These are phyloP conservation scores for Zhuliangozyma blackwelliae DNA, from an alignment of 1,139 yeast genomes.

Conservation along the genomic window DNA sequence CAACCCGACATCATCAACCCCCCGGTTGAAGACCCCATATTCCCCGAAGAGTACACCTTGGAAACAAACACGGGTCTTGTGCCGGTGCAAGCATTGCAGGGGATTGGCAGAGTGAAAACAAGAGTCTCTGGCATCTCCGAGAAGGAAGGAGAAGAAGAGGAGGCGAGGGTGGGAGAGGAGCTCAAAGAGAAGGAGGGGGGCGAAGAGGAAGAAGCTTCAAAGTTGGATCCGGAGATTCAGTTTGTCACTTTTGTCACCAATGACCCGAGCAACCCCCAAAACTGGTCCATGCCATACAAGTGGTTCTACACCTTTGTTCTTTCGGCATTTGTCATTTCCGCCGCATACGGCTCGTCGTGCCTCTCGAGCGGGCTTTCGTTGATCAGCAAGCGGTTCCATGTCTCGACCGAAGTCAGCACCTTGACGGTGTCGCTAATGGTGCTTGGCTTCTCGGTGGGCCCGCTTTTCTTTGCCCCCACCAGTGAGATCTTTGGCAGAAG, in stretches of 20 bases:
- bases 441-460: constrained; percentile 83
- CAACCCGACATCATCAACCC: constrained; percentile 60
- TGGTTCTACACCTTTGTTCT: constrained; percentile 68
- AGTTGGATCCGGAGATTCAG: constrained; percentile 63
- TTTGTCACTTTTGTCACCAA: constrained; percentile 73
- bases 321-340: constrained; percentile 71
- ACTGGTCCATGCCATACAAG: constrained; percentile 59
- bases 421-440: constrained; percentile 84
- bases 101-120: constrained; percentile 55
- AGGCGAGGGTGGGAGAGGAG: too few species aligned
- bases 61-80: constrained; percentile 88
- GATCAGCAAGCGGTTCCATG: constrained; percentile 59
- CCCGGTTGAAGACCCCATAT: constrained; percentile 58
- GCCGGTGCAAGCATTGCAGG: constrained; percentile 66
- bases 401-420: constrained; percentile 72
- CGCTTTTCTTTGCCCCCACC: constrained; percentile 85
- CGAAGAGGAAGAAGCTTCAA: constrained; percentile 12
- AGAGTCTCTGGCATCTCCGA: constrained; percentile 8
- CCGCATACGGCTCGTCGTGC: constrained; percentile 87
- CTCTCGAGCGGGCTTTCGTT: constrained; percentile 79
- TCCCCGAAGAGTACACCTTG: constrained; percentile 87
- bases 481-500: constrained; percentile 85
- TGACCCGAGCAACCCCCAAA: constrained; percentile 86
- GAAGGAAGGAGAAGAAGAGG: constrained; percentile 13
- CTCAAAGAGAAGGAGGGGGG: neutral